These are phyloP conservation scores for Eremochloa ophiuroides DNA, from an alignment of 176 grass and related monocot genomes.

Conservation along the genomic window DNA sequence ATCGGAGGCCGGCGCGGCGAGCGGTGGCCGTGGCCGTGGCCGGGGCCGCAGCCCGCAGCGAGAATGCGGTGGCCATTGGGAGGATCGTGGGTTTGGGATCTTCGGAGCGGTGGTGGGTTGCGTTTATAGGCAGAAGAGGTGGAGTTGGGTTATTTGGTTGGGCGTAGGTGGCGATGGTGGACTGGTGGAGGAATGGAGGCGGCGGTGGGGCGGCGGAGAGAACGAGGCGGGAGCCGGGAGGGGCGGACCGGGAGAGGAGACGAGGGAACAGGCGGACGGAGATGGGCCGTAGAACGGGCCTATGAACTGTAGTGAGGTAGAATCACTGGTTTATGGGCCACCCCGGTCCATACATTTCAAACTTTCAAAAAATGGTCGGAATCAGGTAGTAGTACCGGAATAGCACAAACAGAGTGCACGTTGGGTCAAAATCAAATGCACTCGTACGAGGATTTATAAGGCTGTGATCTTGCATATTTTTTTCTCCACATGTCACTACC, in stretches of 20 bases:
- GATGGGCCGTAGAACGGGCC: neutral
- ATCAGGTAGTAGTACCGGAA: too few species aligned
- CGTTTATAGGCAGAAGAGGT: conserved; percentile 4
- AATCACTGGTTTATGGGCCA: neutral
- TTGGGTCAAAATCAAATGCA: too few species aligned
- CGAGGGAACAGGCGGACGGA: neutral
- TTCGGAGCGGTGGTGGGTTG: neutral
- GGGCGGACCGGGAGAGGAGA: conserved; percentile 9
- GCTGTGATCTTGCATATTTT: too few species aligned
- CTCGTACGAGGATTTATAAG: too few species aligned
- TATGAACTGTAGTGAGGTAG: neutral
- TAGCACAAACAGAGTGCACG: too few species aligned
- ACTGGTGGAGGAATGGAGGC: conserved; percentile 24
- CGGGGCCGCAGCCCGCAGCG: conserved; percentile 29
- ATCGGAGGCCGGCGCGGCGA: neutral
- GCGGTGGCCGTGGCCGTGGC: conserved; percentile 17
- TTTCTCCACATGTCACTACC: too few species aligned
- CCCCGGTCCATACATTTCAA: neutral
- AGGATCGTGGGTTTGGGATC: neutral
- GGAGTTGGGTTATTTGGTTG: neutral
- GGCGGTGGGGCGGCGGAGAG: conserved; percentile 34
- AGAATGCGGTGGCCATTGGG: conserved; percentile 43
- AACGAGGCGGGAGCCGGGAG: conserved; percentile 28
- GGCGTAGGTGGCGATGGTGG: conserved; percentile 19
- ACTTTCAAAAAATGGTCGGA: neutral